Evolutionary conservation across 1,139 yeast genomes (phyloP).

Genomic region (Taiozyma sp.): DNA sequence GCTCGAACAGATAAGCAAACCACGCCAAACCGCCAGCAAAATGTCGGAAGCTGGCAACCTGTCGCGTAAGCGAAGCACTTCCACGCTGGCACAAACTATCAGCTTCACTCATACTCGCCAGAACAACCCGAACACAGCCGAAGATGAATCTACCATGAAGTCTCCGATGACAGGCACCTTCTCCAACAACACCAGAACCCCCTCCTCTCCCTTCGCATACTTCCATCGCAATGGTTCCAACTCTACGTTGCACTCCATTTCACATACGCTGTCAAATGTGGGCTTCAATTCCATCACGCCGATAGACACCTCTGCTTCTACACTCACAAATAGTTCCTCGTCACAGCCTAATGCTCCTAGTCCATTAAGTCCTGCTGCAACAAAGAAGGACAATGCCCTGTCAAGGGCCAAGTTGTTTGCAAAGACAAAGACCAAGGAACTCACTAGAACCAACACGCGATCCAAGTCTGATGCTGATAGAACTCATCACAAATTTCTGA

Average conservation of each 20-base stretch:
- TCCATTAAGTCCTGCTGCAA: slow-evolving; percentile 14
- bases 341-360: background rate
- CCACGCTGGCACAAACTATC: slow-evolving; percentile 21
- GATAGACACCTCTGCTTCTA: slow-evolving; percentile 1
- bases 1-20: too few relatives aligned
- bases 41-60: background rate
- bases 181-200: slow-evolving; percentile 1
- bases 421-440: slow-evolving; percentile 21
- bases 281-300: slow-evolving; percentile 20
- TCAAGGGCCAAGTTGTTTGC: slow-evolving; percentile 22
- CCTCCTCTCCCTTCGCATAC: slow-evolving; percentile 3
- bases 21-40: background rate
- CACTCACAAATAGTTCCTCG: slow-evolving; percentile 1
- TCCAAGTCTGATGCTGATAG: slow-evolving; percentile 9
- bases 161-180: slow-evolving; percentile 1
- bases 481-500: slow-evolving; percentile 34
- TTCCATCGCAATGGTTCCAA: slow-evolving; percentile 15
- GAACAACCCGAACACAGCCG: slow-evolving; percentile 2
- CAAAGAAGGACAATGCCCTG: slow-evolving; percentile 17
- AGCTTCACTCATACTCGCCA: slow-evolving; percentile 19
- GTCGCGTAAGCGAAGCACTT: slow-evolving; percentile 18
- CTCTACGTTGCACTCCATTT: slow-evolving; percentile 20
- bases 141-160: background rate
- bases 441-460: slow-evolving; percentile 9
- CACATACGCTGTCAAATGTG: slow-evolving; percentile 22